Conservation (phyloP, 495 filamentous ascomycete genomes). For the Penicillium nucicola region DNA sequence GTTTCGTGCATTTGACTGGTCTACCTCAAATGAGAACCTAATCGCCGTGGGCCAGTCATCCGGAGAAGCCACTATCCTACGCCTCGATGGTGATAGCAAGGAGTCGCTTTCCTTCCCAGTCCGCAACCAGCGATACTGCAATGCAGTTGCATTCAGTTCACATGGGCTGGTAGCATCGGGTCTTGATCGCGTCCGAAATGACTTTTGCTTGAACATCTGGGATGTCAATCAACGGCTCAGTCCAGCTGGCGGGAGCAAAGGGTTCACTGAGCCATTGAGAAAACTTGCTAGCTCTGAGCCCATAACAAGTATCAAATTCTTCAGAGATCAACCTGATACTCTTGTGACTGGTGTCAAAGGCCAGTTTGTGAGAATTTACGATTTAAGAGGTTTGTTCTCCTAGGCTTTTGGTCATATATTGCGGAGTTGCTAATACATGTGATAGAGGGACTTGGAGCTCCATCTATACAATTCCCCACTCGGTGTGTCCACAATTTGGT, state of each 20-base stretch:
- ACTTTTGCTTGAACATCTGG: slow-evolving; percentile 91
- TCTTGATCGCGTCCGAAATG: slow-evolving; percentile 86
- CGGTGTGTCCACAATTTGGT: slow-evolving; percentile 86
- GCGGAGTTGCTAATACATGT: slow-evolving; percentile 3
- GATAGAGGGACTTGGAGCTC: slow-evolving; percentile 52
- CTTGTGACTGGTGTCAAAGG: slow-evolving; percentile 80
- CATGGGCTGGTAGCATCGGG: slow-evolving; percentile 79
- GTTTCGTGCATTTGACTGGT: slow-evolving; percentile 95
- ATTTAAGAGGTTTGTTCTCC: slow-evolving; percentile 69
- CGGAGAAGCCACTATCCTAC: slow-evolving; percentile 79
- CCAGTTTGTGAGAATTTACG: slow-evolving; percentile 85
- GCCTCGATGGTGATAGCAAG: slow-evolving; percentile 64
- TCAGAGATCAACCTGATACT: slow-evolving; percentile 76
- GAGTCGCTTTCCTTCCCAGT: slow-evolving; percentile 69
- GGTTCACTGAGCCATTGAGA: slow-evolving; percentile 58
- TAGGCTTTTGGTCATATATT: slow-evolving; percentile 3
- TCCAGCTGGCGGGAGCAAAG: slow-evolving; percentile 32
- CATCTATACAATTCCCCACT: slow-evolving; percentile 64
- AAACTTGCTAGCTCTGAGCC: slow-evolving; percentile 79
- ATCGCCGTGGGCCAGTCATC: slow-evolving; percentile 82
- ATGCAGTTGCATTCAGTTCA: slow-evolving; percentile 85
- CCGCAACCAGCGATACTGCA: slow-evolving; percentile 84
- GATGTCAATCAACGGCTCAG: slow-evolving; percentile 70
- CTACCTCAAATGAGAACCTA: slow-evolving; percentile 69
- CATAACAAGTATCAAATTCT: slow-evolving; percentile 89